Evolutionary conservation across 1,284 basidiomycete species (phyloP).

Genomic region (Paramarasmius palmivorus): DNA sequence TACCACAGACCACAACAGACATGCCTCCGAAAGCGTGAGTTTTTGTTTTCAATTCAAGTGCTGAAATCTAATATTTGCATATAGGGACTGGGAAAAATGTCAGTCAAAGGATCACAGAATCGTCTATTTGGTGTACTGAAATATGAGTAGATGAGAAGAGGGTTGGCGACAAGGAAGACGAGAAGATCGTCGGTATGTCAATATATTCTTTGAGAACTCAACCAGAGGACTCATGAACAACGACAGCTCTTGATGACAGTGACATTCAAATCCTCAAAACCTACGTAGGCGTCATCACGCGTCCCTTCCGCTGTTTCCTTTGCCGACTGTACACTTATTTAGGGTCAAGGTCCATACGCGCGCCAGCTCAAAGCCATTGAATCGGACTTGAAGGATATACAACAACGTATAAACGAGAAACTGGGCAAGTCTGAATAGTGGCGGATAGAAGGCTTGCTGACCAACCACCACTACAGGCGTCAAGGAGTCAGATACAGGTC

Average conservation of each 20-base stretch:
- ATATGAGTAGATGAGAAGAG: slow-evolving; percentile 73
- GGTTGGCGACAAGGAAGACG: slow-evolving; percentile 80
- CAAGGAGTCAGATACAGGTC: slow-evolving; percentile 97
- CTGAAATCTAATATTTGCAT: slow-evolving; percentile 4
- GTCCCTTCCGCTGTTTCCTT: slow-evolving; percentile 5
- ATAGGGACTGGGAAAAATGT: slow-evolving; percentile 98
- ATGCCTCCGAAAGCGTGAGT: slow-evolving; percentile 87
- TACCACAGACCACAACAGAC: slow-evolving; percentile 20
- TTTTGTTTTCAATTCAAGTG: slow-evolving; percentile 5
- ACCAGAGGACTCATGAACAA: too few species aligned
- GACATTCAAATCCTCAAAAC: slow-evolving; percentile 99
- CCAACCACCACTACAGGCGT: slow-evolving; percentile 55
- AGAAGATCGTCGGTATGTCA: slow-evolving; percentile 85
- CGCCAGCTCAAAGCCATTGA: slow-evolving; percentile 88
- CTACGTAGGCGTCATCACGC: slow-evolving; percentile 59
- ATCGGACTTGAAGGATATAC: slow-evolving; percentile 92
- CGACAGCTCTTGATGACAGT: slow-evolving; percentile 89
- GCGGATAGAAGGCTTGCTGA: slow-evolving; percentile 2
- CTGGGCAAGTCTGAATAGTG: slow-evolving; percentile 60
- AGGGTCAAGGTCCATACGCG: slow-evolving; percentile 99
- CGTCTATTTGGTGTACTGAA: not conserved
- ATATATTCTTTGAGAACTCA: not conserved
- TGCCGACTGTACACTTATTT: slow-evolving; percentile 5
- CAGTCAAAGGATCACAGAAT: slow-evolving; percentile 27
- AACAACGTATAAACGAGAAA: slow-evolving; percentile 97